A percentile compares a stretch with the other conserved stretches of the same genome.
Evolutionary conservation across 108 stramenopile species (phyloP).

Genomic region (Skeletonema costatum): DNA sequence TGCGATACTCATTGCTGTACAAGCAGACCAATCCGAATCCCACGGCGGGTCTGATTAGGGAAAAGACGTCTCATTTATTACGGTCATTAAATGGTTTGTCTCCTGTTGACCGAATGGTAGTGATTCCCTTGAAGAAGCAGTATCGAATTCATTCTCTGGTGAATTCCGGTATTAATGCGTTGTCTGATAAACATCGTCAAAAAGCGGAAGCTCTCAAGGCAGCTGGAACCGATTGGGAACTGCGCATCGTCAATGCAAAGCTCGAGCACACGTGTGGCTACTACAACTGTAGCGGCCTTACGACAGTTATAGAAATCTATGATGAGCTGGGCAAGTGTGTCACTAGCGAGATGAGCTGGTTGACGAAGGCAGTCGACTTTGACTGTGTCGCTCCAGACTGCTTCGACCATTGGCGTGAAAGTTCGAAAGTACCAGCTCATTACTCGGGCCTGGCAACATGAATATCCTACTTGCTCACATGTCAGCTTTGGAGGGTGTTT

Average conservation of each 20-base stretch:
- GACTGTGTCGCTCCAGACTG: constrained; percentile 8
- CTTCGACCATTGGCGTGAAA: constrained; percentile 38
- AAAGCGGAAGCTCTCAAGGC: constrained; percentile 8
- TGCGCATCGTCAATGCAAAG: constrained; percentile 2
- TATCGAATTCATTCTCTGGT: not conserved
- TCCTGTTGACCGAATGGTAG: not conserved
- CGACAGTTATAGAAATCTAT: not conserved
- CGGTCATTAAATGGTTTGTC: not conserved
- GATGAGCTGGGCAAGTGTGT: constrained; percentile 2
- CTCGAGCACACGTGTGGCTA: not conserved
- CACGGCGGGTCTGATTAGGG: not conserved
- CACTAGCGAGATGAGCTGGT: not conserved
- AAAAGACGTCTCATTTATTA: not conserved
- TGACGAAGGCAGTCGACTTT: not conserved
- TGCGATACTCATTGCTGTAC: constrained; percentile 18
- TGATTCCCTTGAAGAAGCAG: not conserved
- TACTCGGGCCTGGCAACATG: constrained; percentile 10
- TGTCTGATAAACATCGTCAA: not conserved
- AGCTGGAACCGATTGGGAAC: constrained; percentile 5
- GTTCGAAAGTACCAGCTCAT: constrained; percentile 18
- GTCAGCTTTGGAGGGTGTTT: constrained; percentile 21
- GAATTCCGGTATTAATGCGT: constrained; percentile 3
- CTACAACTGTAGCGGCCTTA: not conserved
- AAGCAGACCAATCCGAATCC: not conserved
- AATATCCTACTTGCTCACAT: constrained; percentile 16